Percentiles rank a stretch among this genome's conserved stretches.
Evolutionary conservation across 768 basidiomycete species (phyloP).

Genomic region (Hebeloma cylindrosporum): DNA sequence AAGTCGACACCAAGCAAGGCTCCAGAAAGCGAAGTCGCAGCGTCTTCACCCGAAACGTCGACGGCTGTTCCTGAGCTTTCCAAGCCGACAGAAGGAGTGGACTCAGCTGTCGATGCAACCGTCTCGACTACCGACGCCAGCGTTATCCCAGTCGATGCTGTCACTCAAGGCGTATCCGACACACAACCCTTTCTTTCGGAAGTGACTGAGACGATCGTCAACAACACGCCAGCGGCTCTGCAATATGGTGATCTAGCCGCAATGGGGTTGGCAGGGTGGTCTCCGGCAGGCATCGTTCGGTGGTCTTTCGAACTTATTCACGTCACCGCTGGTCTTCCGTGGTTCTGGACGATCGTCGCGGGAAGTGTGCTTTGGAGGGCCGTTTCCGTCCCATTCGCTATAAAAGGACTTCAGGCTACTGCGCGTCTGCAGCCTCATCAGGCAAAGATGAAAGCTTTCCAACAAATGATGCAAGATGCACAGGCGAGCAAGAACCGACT

Average conservation of each 20-base stretch:
- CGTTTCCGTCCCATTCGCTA: slow-evolving; percentile 57
- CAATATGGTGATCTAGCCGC: slow-evolving; percentile 73
- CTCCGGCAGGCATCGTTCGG: slow-evolving; percentile 62
- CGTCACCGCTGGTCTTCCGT: slow-evolving; percentile 68
- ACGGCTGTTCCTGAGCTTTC: neutral
- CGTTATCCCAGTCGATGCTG: slow-evolving; percentile 4
- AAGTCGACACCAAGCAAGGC: slow-evolving; percentile 5
- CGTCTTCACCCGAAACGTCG: slow-evolving; percentile 1
- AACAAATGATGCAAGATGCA: slow-evolving; percentile 43
- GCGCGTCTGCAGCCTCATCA: slow-evolving; percentile 62
- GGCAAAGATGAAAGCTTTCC: slow-evolving; percentile 46
- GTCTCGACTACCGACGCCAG: neutral
- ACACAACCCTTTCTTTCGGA: slow-evolving; percentile 7
- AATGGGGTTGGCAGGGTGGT: slow-evolving; percentile 62
- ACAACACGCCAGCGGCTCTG: slow-evolving; percentile 42
- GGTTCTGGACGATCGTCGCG: slow-evolving; percentile 80
- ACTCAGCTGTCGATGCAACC: neutral
- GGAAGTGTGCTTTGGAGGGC: slow-evolving; percentile 63
- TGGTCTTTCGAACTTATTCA: slow-evolving; percentile 67
- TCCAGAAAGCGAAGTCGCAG: neutral
- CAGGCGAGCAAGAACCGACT: slow-evolving; percentile 36
- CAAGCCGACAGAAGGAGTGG: neutral
- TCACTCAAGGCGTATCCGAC: slow-evolving; percentile 13
- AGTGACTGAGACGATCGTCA: slow-evolving; percentile 27
- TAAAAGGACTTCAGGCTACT: slow-evolving; percentile 55